Evolutionary conservation across 2,329 filamentous ascomycete species (phyloP).

Genomic region (Diaporthe ilicicola): DNA sequence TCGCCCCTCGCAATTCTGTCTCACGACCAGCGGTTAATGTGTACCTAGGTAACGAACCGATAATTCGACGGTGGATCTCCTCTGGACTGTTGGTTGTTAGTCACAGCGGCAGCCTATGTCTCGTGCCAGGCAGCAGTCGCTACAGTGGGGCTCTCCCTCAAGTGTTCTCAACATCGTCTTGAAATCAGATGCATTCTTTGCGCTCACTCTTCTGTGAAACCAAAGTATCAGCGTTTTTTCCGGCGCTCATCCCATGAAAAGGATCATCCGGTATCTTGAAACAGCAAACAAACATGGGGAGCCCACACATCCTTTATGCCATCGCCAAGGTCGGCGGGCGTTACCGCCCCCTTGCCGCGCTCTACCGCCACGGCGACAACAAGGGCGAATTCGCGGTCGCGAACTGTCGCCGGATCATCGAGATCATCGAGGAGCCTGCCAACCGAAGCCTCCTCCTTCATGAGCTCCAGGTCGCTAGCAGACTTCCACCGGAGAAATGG

Average conservation of each 20-base stretch:
- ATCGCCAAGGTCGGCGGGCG: neutral
- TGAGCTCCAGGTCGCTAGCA: conserved; percentile 3
- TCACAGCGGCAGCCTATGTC: neutral
- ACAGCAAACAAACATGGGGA: neutral
- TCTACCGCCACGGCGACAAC: neutral
- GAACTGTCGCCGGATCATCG: conserved; percentile 2
- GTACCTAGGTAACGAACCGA: too few relatives aligned
- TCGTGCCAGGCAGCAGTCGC: neutral
- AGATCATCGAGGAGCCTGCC: neutral
- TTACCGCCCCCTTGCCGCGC: neutral
- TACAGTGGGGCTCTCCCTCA: neutral
- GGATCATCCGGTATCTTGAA: too few relatives aligned
- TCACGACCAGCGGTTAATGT: neutral
- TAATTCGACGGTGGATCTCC: neutral
- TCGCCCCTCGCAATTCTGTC: too few relatives aligned
- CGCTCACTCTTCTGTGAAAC: neutral
- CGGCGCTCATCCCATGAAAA: fast-evolving
- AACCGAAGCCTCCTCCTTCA: neutral
- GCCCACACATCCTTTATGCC: neutral
- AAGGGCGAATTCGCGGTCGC: neutral
- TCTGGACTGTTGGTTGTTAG: neutral
- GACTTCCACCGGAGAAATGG: neutral
- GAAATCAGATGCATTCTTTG: neutral
- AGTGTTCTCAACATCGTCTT: neutral
- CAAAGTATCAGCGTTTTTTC: too few relatives aligned